phyloP scores from a whole-genome alignment of 2,329 filamentous ascomycete genomes.

The Aureobasidium vineae region DNA sequence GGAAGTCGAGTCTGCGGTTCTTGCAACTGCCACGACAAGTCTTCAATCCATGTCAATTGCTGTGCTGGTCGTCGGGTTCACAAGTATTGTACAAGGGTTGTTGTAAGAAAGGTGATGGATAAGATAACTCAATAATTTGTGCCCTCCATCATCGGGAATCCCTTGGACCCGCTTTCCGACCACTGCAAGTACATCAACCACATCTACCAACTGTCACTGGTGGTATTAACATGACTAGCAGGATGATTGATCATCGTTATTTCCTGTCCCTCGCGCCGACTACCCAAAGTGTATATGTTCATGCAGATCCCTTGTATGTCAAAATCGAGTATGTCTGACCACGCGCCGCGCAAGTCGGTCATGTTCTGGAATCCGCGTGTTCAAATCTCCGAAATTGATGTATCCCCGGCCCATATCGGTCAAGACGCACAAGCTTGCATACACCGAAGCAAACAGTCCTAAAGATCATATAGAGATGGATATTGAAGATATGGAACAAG shows the following conservation, averaged over 20 bases:
- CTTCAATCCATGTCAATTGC: conserved; percentile 5
- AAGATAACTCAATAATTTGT: conserved; percentile 10
- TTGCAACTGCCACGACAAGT: not conserved
- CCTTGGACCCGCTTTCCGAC: not conserved
- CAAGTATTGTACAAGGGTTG: not conserved
- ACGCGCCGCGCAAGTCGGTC: too few species aligned
- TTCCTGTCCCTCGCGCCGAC: too few species aligned
- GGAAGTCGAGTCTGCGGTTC: not conserved
- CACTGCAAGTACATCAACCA: not conserved
- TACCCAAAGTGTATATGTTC: too few species aligned
- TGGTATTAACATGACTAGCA: not conserved
- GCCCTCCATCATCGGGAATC: not conserved
- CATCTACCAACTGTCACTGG: not conserved
- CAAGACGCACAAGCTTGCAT: too few species aligned
- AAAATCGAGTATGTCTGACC: too few species aligned
- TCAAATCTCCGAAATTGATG: too few species aligned
- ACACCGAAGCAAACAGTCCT: too few species aligned
- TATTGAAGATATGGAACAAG: not conserved
- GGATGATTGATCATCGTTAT: too few species aligned
- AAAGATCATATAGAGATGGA: too few species aligned
- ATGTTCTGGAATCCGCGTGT: too few species aligned
- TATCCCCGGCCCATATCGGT: too few species aligned
- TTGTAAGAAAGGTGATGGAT: not conserved
- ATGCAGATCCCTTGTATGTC: too few species aligned
- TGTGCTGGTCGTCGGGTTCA: not conserved